Conservation (phyloP, 495 filamentous ascomycete genomes). For the Podospora fimiseda region DNA sequence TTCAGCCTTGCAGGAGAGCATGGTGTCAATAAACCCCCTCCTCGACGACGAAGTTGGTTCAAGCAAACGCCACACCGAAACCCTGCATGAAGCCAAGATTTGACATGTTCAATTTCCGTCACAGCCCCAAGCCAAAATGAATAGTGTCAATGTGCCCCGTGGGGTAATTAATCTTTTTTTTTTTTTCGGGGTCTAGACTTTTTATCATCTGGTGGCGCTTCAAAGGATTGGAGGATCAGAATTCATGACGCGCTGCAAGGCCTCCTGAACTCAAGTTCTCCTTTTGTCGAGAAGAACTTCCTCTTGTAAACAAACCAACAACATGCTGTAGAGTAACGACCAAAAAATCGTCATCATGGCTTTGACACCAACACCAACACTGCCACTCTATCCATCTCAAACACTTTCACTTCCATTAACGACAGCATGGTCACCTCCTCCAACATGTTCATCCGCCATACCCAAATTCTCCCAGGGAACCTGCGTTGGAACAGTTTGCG, state of each 20-base stretch:
- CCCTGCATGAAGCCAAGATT: not conserved
- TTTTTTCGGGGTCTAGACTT: not conserved
- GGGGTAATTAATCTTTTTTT: not conserved
- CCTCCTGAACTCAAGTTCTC: too few relatives aligned
- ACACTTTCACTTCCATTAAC: not conserved
- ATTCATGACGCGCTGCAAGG: too few relatives aligned
- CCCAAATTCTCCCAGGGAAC: not conserved
- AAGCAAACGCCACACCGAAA: not conserved
- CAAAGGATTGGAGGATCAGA: too few relatives aligned
- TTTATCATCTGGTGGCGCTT: too few relatives aligned
- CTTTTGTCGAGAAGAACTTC: too few relatives aligned
- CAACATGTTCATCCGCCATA: not conserved
- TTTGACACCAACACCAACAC: not conserved
- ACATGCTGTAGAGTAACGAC: not conserved
- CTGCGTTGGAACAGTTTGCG: not conserved
- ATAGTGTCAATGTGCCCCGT: not conserved
- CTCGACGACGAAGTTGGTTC: not conserved
- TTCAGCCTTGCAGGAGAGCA: not conserved
- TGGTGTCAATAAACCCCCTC: not conserved
- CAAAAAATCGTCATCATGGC: not conserved
- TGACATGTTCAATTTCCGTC: not conserved
- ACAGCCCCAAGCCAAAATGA: not conserved
- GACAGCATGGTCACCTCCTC: not conserved
- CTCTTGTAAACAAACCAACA: too few relatives aligned
- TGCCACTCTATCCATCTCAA: not conserved